phyloP scores from a whole-genome alignment of 495 filamentous ascomycete genomes.

The Talaromyces proteolyticus region DNA sequence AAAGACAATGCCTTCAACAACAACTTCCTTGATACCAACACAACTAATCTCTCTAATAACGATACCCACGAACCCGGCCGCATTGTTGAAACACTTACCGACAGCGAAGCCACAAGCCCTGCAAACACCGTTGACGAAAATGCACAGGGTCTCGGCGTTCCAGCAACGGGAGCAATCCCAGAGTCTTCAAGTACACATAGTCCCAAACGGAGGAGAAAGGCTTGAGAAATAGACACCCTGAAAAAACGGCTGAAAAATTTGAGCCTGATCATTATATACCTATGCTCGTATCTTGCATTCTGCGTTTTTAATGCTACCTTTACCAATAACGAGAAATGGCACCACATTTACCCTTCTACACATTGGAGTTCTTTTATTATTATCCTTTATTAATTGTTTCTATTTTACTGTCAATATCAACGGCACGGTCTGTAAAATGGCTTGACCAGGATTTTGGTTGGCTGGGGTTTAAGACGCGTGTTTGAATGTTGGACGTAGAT shows the following conservation, averaged over 20 bases:
- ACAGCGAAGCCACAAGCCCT: conserved; percentile 43
- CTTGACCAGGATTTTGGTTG: no score
- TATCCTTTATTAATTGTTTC: not conserved
- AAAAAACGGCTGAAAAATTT: not conserved
- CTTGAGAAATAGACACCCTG: conserved; percentile 14
- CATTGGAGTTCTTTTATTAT: not conserved
- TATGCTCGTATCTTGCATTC: no score
- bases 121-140: conserved; percentile 26
- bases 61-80: conserved; percentile 14
- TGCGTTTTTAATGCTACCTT: not conserved
- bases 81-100: conserved; percentile 38
- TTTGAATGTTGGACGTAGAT: no score
- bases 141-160: conserved; percentile 8
- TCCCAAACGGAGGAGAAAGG: conserved; percentile 32
- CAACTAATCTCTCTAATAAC: not conserved
- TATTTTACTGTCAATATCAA: no score
- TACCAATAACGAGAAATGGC: not conserved
- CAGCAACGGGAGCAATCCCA: conserved; percentile 11
- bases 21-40: conserved; percentile 1
- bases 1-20: conserved; percentile 11
- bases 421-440: no score
- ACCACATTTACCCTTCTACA: not conserved
- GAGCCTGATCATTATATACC: no score
- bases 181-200: conserved; percentile 16
- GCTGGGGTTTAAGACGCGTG: no score